Evolutionary conservation across 805 yeast genomes (phyloP), one percentile per base, ranked within the genome.

Genomic region (Candida cerambycidarum): DNA sequence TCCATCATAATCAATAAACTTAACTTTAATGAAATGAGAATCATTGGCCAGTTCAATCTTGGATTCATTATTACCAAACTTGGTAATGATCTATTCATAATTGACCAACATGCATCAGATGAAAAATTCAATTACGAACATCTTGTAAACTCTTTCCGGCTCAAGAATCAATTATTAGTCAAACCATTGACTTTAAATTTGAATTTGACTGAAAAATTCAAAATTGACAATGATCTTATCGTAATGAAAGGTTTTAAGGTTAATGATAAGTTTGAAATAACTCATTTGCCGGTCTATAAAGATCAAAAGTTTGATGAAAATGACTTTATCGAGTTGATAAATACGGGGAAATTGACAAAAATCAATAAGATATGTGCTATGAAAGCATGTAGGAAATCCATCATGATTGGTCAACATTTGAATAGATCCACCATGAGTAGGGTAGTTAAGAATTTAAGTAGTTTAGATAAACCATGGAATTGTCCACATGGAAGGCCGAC

Each of bases 401-500:
- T 92, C 19, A 93, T 93, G 99, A 82, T 93, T 37, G 99, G 99
- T 0, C 82, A 76, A 50, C 77, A 83, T 3, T 69, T 93, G 34
- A 73, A 70, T 6, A 50, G 42, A 23, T 68, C 60, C 7, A 75
- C 79, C 6, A 93, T 93, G 99, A 58, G 62, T 1, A 66, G 56
- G 29, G 80, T 93, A 2, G 90, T 93, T 5, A 58, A 66, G 23
- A 76, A 89, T 55, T 66, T 93, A 40, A 79, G 92, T 10, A 67
- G 61, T 0, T 69, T 93, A 29, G 90, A 89, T 47, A 87, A 88
- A 57, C 99, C 99, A 0, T 93, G 99, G 99, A 85, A 83, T 53
- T 82, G 89, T 56, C 99, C 99, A 0, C 99, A 93, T 63, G 99
- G 99, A 0, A 70, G 99, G 49, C 99, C 99, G 0, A 93, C 99